A percentile compares a stretch with the other conserved stretches of the same genome.
phyloP scores from a whole-genome alignment of 495 filamentous ascomycete genomes.

The Trichoderma gamsii region DNA sequence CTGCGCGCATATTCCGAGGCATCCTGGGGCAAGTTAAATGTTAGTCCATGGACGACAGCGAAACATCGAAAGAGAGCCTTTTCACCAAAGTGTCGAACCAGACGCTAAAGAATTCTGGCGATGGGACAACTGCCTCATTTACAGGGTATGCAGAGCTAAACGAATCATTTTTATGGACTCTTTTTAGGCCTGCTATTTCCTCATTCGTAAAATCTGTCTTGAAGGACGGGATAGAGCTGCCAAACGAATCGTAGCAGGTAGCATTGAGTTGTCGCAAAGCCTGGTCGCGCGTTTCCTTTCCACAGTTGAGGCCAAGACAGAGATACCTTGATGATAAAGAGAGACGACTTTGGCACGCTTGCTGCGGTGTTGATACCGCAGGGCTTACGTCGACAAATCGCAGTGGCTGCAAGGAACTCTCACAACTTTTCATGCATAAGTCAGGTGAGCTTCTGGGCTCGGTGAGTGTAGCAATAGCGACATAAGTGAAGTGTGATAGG shows the following conservation, averaged over 20 bases:
- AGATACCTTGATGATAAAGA: constrained; percentile 9
- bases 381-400: neutral
- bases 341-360: constrained; percentile 6
- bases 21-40: neutral
- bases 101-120: neutral
- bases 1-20: neutral
- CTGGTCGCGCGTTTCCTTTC: neutral
- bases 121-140: neutral
- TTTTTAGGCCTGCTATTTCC: neutral
- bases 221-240: neutral
- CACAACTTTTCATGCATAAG: neutral
- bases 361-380: neutral
- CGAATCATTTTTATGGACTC: neutral
- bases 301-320: neutral
- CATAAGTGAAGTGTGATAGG: neutral
- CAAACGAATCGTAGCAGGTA: neutral
- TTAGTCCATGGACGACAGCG: neutral
- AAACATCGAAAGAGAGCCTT: no score
- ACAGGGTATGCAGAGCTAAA: neutral
- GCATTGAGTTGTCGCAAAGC: neutral
- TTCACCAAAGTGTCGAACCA: constrained; percentile 12
- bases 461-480: neutral
- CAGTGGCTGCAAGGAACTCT: neutral
- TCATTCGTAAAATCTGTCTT: neutral
- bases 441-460: neutral